These are phyloP conservation scores for Schwanniomyces sp. DNA, from an alignment of 805 yeast genomes.

Conservation along the genomic window DNA sequence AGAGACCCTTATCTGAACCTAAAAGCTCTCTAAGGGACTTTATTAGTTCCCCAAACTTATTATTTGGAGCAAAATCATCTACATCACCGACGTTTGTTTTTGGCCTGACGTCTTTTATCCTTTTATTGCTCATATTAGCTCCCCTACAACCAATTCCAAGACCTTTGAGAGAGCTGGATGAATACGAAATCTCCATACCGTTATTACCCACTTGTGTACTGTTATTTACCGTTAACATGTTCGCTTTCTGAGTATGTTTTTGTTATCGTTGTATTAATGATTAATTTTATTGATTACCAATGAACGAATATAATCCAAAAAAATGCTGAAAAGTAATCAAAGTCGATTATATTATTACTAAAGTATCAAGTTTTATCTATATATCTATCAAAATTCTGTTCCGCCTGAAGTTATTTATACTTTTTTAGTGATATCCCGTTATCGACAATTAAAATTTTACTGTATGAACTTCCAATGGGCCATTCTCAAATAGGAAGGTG, in stretches of 20 bases:
- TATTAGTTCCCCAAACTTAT: conserved; percentile 26
- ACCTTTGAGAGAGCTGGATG: neutral
- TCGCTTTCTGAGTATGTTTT: neutral
- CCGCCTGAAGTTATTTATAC: neutral
- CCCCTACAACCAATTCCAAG: neutral
- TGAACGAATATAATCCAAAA: too few relatives aligned
- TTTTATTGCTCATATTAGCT: neutral
- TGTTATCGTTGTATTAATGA: neutral
- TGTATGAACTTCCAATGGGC: neutral
- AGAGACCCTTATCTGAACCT: conserved; percentile 32
- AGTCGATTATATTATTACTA: neutral
- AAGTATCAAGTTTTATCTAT: neutral
- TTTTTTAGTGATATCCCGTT: neutral
- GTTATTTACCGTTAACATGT: neutral
- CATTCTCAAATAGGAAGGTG: neutral
- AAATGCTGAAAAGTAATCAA: too few relatives aligned
- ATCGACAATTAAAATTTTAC: neutral
- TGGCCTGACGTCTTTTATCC: neutral
- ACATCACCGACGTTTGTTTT: neutral
- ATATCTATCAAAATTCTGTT: neutral
- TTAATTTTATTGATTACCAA: too few relatives aligned
- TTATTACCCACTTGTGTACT: neutral
- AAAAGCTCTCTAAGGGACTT: conserved; percentile 22
- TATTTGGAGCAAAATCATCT: conserved; percentile 8
- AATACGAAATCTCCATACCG: neutral